Evolutionary conservation across 192 early-diverging fungal genomes (phyloP).

Genomic region (Backusella australiensis): DNA sequence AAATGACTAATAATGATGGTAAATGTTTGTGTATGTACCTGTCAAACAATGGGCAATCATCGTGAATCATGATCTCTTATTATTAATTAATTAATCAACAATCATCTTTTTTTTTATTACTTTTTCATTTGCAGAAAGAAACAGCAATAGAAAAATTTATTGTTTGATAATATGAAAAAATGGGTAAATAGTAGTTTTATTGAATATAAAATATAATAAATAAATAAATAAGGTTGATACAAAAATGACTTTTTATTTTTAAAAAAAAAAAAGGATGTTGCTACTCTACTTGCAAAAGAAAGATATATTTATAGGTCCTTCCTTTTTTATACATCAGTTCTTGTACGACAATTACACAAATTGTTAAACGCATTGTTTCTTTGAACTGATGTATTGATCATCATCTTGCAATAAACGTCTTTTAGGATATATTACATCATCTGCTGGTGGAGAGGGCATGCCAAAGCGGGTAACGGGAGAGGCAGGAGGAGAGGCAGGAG

Average conservation of each 20-base stretch:
- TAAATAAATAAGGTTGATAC: neutral
- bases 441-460: neutral
- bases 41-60: neutral
- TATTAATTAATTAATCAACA: too few species aligned
- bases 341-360: neutral
- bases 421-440: neutral
- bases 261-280: neutral
- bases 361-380: neutral
- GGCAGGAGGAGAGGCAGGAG: neutral
- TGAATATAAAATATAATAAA: too few species aligned
- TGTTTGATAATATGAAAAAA: too few species aligned
- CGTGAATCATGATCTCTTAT: neutral
- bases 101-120: too few species aligned
- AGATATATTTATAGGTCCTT: conserved; percentile 3
- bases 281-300: neutral
- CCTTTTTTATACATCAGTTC: neutral
- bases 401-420: neutral
- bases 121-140: too few species aligned
- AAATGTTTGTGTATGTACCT: neutral
- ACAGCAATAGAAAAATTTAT: too few species aligned
- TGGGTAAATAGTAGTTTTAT: too few species aligned
- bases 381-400: neutral
- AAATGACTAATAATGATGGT: neutral
- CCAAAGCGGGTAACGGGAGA: neutral
- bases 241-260: neutral